phyloP scores from a whole-genome alignment of 176 grass and related monocot genomes.

The Zoysia pacifica region DNA sequence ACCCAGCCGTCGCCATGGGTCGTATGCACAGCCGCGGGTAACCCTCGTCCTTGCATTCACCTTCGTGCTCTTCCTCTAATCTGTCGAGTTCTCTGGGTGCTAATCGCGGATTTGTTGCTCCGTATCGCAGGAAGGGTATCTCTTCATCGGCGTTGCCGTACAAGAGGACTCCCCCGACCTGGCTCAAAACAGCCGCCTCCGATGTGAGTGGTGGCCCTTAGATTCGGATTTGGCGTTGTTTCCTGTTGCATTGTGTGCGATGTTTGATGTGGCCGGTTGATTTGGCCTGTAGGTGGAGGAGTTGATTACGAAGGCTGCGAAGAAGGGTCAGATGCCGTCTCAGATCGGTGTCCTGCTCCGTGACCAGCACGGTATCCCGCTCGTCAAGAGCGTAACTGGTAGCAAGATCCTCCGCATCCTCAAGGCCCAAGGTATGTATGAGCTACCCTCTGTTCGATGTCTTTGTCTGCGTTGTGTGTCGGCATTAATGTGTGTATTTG shows the following conservation, averaged over 20 bases:
- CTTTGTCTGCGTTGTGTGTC: not conserved
- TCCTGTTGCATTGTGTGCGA: not conserved
- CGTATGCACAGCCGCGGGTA: slow-evolving; percentile 94
- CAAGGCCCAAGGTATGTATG: slow-evolving; percentile 69
- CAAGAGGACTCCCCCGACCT: slow-evolving; percentile 81
- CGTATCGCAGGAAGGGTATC: slow-evolving; percentile 72
- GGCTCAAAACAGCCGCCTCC: slow-evolving; percentile 64
- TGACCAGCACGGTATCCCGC: slow-evolving; percentile 88
- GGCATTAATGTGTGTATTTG: not conserved
- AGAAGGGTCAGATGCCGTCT: slow-evolving; percentile 87
- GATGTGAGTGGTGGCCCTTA: slow-evolving; percentile 35
- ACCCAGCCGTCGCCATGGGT: slow-evolving; percentile 61
- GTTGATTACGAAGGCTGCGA: slow-evolving; percentile 89
- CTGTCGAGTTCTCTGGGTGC: slow-evolving; percentile 1
- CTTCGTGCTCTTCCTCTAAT: not conserved
- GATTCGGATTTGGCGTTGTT: not conserved
- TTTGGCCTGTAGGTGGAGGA: slow-evolving; percentile 51
- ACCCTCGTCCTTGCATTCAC: not conserved
- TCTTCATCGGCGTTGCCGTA: slow-evolving; percentile 85
- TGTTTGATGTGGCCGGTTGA: not conserved
- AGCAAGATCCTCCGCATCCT: slow-evolving; percentile 96
- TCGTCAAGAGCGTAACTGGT: slow-evolving; percentile 74
- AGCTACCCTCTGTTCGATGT: not conserved
- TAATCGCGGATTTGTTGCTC: slow-evolving; percentile 11
- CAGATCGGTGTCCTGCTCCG: slow-evolving; percentile 88